Evolutionary conservation across 176 grass and related monocot genomes (phyloP), one percentile per base, ranked within the genome.

Genomic region (Oryza meyeriana): DNA sequence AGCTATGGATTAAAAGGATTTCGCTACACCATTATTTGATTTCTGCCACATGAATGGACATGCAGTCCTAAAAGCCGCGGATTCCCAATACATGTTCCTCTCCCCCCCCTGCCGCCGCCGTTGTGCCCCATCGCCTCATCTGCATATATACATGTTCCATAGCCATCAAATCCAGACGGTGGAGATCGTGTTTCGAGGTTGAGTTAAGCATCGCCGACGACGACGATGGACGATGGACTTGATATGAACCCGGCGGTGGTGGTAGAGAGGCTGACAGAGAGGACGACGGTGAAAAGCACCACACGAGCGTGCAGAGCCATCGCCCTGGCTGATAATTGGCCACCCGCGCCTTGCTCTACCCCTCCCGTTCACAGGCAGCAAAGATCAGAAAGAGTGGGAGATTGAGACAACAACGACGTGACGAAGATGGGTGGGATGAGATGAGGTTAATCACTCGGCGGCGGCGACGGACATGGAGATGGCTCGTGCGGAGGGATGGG

Each of bases 11-110:
- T n/a, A n/a, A n/a, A n/a, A n/a, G n/a, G n/a, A n/a, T n/a, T n/a
- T n/a, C n/a, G n/a, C n/a, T n/a, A n/a, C n/a, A n/a, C n/a, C n/a
- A n/a, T n/a, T n/a, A n/a, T n/a, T n/a, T n/a, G n/a, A n/a, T n/a
- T n/a, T n/a, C n/a, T n/a, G n/a, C n/a, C n/a, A n/a, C n/a, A n/a
- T n/a, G n/a, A n/a, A n/a, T n/a, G n/a, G n/a, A n/a, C n/a, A n/a
- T n/a, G n/a, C n/a, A n/a, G n/a, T n/a, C n/a, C n/a, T n/a, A n/a
- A n/a, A n/a, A n/a, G n/a, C n/a, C n/a, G n/a, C n/a, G n/a, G n/a
- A n/a, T n/a, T n/a, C n/a, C n/a, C n/a, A n/a, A n/a, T n/a, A n/a
- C 87, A 89, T 63, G 76, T 25, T 89, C 72, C 87, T 36, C 87
- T 76, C 20, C 17, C 48, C 0, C 17, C 50, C 14, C 59, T 75